Evolutionary conservation across 306 rosid species (phyloP), one percentile per base, ranked within the genome.

Genomic region (Neltuma alba): DNA sequence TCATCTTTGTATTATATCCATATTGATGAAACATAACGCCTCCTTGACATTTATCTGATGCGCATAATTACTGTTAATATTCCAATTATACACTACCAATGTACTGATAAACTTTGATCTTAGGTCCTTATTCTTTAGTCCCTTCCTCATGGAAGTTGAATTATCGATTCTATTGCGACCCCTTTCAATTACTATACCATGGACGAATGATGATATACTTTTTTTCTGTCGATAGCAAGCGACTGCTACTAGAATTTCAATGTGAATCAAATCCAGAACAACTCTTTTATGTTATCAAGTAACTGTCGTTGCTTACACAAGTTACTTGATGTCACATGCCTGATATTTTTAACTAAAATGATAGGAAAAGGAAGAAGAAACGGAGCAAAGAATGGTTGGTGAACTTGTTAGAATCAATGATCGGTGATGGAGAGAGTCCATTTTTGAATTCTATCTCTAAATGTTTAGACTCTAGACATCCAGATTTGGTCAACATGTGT

Each of bases 401-500:
- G 80, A 90, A 86, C 69, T 78, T 93, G 84, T 65, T 89, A 40
- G 75, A 80, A 37, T 75, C 87, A 6, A 68, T 91, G 77, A 81
- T 93, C 64, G 89, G 88, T 38, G 83, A 84, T 76, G 93, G 93
- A 54, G 86, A 85, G 57, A 83, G 86, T 79, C 83, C 92, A 38
- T 84, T 90, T 86, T 76, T 93, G 79, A 90, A 79, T 76, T 61
- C 82, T 33, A 31, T 91, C 69, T 87, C 83, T 34, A 86, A 83
- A 79, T 90, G 95, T 74, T 65, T 93, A 72, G 85, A 83, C 30
- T 88, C 87, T 61, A 77, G 73, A 76, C 83, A 85, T 80, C 58
- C 70, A 77, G 89, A 91, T 50, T 77, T 94, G 85, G 91, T 85
- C 64, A 82, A 81, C 66, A 75, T 72, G 40, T 88, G 92, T 74